phyloP scores from a whole-genome alignment of 2,329 filamentous ascomycete genomes.

The Monosporascus sp. region DNA sequence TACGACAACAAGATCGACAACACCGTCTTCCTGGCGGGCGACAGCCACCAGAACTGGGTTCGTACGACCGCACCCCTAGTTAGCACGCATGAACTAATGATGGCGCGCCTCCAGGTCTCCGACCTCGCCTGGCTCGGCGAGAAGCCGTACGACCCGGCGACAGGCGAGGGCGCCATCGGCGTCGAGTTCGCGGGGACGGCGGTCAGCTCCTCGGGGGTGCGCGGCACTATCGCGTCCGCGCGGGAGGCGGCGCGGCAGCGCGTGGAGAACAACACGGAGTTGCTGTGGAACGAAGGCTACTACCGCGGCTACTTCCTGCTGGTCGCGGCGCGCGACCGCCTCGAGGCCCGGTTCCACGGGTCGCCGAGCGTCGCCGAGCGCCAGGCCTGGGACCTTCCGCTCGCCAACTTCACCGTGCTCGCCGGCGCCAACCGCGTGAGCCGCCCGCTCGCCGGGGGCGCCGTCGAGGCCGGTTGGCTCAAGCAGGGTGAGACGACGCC shows the following conservation, averaged over 20 bases:
- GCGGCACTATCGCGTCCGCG: slow-evolving; percentile 48
- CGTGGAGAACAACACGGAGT: slow-evolving; percentile 50
- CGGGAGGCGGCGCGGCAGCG: slow-evolving; percentile 41
- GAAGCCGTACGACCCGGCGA: slow-evolving; percentile 46
- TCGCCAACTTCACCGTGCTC: slow-evolving; percentile 66
- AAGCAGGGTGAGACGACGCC: slow-evolving; percentile 38
- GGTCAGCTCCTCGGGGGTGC: slow-evolving; percentile 58
- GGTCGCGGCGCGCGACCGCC: slow-evolving; percentile 48
- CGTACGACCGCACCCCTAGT: not conserved
- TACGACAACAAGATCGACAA: slow-evolving; percentile 66
- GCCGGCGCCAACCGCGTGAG: slow-evolving; percentile 54
- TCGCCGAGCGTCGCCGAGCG: slow-evolving; percentile 51
- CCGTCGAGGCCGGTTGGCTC: slow-evolving; percentile 49
- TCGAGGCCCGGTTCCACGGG: slow-evolving; percentile 61
- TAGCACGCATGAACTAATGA: not conserved
- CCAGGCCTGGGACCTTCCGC: slow-evolving; percentile 58
- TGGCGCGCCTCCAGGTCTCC: slow-evolving; percentile 22
- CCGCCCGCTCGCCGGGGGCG: slow-evolving; percentile 36
- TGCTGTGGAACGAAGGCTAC: slow-evolving; percentile 70
- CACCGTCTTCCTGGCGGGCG: slow-evolving; percentile 68
- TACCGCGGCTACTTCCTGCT: slow-evolving; percentile 71
- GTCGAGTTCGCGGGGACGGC: slow-evolving; percentile 64
- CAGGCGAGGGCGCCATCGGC: slow-evolving; percentile 51
- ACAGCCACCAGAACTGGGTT: slow-evolving; percentile 64
- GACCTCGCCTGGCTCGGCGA: slow-evolving; percentile 55